These are phyloP conservation scores for Kalanchoe fedtschenkoi DNA, from an alignment of 164 flowering plant genomes.

Conservation along the genomic window DNA sequence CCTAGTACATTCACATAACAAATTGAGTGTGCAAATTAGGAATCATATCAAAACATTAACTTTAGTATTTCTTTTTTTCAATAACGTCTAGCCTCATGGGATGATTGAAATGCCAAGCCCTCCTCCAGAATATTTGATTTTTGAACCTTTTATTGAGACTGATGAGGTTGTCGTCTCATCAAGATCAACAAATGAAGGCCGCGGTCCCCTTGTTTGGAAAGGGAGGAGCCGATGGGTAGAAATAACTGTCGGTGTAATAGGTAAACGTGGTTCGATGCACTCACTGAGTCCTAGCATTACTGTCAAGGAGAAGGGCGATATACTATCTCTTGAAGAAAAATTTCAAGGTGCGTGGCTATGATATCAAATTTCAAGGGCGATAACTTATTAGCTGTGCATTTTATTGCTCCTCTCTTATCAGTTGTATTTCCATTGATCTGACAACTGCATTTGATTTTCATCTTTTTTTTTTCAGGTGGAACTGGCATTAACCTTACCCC, in stretches of 20 bases:
- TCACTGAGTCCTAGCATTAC: slow-evolving; percentile 84
- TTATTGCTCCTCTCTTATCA: background rate
- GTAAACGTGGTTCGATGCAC: slow-evolving; percentile 63
- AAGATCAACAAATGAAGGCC: slow-evolving; percentile 25
- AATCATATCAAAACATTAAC: background rate
- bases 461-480: slow-evolving; percentile 54
- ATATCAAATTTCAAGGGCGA: no score
- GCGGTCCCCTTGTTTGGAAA: slow-evolving; percentile 43
- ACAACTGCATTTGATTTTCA: background rate
- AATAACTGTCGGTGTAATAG: slow-evolving; percentile 81
- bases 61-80: background rate
- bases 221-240: slow-evolving; percentile 86
- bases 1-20: no score
- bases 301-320: slow-evolving; percentile 82
- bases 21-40: background rate
- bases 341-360: slow-evolving; percentile 76
- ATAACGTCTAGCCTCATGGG: slow-evolving; percentile 55
- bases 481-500: slow-evolving; percentile 95
- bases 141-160: slow-evolving; percentile 87
- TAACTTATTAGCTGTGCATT: no score
- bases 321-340: slow-evolving; percentile 89
- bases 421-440: background rate
- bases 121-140: slow-evolving; percentile 69
- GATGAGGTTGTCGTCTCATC: slow-evolving; percentile 69
- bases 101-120: slow-evolving; percentile 87